Evolutionary conservation across 192 early-diverging fungal species (phyloP).

Genomic region (Diversispora epigaea): DNA sequence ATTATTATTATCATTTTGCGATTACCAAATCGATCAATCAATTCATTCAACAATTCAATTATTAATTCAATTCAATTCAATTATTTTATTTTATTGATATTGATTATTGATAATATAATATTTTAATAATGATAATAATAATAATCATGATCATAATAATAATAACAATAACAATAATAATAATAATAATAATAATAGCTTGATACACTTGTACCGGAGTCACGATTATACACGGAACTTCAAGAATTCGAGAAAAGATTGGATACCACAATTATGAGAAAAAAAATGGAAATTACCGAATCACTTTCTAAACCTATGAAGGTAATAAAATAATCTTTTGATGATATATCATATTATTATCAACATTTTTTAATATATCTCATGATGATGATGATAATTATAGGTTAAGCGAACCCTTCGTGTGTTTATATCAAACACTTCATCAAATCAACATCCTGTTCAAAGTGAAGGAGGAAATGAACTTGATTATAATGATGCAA

Average conservation of each 20-base stretch:
- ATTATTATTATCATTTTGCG: neutral
- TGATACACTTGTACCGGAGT: conserved; percentile 89
- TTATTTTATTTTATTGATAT: neutral
- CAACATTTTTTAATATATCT: neutral
- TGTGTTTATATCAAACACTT: conserved; percentile 88
- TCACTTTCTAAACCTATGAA: conserved; percentile 69
- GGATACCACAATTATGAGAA: conserved; percentile 87
- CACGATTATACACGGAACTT: conserved; percentile 81
- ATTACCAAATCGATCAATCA: neutral
- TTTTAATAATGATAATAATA: no score
- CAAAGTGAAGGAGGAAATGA: conserved; percentile 47
- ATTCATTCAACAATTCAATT: neutral
- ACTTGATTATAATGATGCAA: conserved; percentile 48
- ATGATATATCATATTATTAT: neutral
- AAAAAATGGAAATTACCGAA: conserved; percentile 87
- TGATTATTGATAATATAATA: no score
- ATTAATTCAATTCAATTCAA: neutral
- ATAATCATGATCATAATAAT: no score
- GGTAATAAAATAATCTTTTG: conserved; percentile 25
- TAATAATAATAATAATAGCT: conserved; percentile 53
- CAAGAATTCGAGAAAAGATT: conserved; percentile 85
- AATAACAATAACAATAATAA: no score
- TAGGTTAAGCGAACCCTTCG: conserved; percentile 78
- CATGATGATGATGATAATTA: neutral
- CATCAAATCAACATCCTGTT: conserved; percentile 69